phyloP scores from a whole-genome alignment of 73 alveolate species.

The Paraurostyla sp. region DNA sequence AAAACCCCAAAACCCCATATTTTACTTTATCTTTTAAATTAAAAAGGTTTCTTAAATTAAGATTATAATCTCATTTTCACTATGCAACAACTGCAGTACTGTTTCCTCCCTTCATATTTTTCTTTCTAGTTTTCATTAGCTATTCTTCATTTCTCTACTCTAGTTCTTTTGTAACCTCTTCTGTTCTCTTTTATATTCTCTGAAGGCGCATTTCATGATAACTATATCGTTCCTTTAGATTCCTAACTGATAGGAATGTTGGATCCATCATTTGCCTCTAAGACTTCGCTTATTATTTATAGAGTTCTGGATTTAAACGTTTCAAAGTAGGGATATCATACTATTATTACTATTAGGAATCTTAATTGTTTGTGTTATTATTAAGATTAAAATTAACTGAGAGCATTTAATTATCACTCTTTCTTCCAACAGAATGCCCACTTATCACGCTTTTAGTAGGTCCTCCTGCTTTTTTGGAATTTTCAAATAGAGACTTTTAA shows the following conservation, averaged over 20 bases:
- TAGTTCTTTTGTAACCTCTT: conserved; percentile 72
- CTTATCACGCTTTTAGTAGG: conserved; percentile 11
- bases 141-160: conserved; percentile 62
- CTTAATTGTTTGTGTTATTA: neutral
- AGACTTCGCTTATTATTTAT: conserved; percentile 62
- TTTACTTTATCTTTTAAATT: too few relatives aligned
- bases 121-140: conserved; percentile 51
- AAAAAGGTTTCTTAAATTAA: too few relatives aligned
- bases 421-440: conserved; percentile 8
- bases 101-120: conserved; percentile 35
- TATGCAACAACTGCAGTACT: neutral
- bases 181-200: conserved; percentile 75
- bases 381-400: conserved; percentile 14
- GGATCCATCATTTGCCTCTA: conserved; percentile 58
- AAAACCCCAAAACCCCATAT: too few relatives aligned
- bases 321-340: conserved; percentile 72
- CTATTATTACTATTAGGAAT: neutral
- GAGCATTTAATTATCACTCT: conserved; percentile 44
- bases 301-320: conserved; percentile 76
- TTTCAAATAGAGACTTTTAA: conserved; percentile 26
- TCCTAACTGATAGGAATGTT: conserved; percentile 35
- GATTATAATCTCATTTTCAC: neutral
- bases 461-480: neutral
- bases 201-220: conserved; percentile 72
- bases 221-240: conserved; percentile 69